These are phyloP conservation scores for Trichoderma polysporum DNA, from an alignment of 2,329 filamentous ascomycete species.

Conservation along the genomic window DNA sequence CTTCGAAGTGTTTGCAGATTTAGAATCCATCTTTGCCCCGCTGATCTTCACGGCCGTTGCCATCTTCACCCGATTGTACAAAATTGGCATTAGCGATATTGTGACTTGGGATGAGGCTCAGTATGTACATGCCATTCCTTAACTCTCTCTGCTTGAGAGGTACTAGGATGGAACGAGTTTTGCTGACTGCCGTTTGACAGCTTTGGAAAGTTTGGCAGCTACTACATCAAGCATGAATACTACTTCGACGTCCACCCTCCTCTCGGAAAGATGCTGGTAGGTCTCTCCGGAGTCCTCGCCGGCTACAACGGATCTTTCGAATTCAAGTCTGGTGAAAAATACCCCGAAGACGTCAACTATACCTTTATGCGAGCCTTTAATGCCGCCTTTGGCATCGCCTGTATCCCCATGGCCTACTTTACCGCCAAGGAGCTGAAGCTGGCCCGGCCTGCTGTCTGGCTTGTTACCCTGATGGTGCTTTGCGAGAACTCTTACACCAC, in stretches of 20 bases:
- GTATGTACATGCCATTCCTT: constrained; percentile 41
- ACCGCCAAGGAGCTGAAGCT: constrained; percentile 91
- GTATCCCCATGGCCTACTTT: constrained; percentile 90
- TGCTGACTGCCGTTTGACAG: constrained; percentile 41
- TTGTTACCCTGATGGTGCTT: constrained; percentile 93
- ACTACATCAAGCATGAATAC: constrained; percentile 98
- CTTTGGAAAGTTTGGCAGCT: constrained; percentile 96
- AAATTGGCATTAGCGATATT: constrained; percentile 66
- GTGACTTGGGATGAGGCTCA: constrained; percentile 69
- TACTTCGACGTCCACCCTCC: constrained; percentile 93
- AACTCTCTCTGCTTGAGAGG: background rate
- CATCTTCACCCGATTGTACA: constrained; percentile 66
- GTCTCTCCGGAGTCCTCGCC: constrained; percentile 90
- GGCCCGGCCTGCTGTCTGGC: constrained; percentile 83
- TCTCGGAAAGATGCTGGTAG: constrained; percentile 97
- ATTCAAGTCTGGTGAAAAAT: constrained; percentile 97
- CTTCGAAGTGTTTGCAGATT: constrained; percentile 61
- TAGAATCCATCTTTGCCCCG: constrained; percentile 62
- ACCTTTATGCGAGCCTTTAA: constrained; percentile 99
- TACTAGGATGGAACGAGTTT: background rate
- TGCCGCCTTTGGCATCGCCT: constrained; percentile 87
- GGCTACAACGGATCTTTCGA: constrained; percentile 99
- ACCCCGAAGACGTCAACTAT: constrained; percentile 91
- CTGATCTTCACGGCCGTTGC: constrained; percentile 61
- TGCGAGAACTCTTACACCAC: constrained; percentile 99